Percentiles rank a stretch among this genome's conserved stretches.
phyloP scores from a whole-genome alignment of 1,284 basidiomycete genomes.

The Heterobasidion parviporum region DNA sequence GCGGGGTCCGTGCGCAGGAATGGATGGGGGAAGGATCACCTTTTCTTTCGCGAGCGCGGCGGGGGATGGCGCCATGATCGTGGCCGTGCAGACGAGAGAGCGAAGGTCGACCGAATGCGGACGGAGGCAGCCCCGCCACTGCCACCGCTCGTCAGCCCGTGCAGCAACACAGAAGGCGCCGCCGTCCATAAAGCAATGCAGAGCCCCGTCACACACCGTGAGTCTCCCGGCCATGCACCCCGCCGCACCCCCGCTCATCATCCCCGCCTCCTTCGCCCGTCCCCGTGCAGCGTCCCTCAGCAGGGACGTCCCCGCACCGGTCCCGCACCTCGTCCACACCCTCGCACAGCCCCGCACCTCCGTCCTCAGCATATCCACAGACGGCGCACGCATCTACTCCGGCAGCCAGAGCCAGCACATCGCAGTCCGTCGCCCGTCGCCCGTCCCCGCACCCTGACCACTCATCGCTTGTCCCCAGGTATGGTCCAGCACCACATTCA shows the following conservation, averaged over 20 bases:
- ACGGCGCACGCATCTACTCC: conserved; percentile 70
- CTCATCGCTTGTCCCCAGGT: conserved; percentile 40
- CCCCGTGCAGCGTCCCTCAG: conserved; percentile 45
- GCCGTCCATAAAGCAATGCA: neutral
- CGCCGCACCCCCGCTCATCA: conserved; percentile 1
- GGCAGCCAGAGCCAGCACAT: conserved; percentile 78
- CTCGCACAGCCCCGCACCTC: conserved; percentile 63
- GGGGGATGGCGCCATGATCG: conserved; percentile 6
- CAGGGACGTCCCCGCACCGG: conserved; percentile 33
- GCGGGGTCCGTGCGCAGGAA: neutral
- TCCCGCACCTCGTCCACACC: conserved; percentile 53
- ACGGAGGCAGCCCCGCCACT: neutral
- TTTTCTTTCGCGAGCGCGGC: conserved; percentile 24
- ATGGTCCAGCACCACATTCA: conserved; percentile 71
- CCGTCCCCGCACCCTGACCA: conserved; percentile 4
- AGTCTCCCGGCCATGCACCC: neutral
- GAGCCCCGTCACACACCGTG: neutral
- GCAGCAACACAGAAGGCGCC: too few species aligned
- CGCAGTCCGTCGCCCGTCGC: conserved; percentile 21
- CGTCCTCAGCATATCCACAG: conserved; percentile 71
- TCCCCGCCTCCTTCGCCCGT: neutral
- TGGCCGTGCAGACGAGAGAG: neutral
- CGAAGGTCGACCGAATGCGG: neutral
- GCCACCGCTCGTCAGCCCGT: too few species aligned
- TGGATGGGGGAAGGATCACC: conserved; percentile 6